phyloP scores from a whole-genome alignment of 345 rosid species.

The Cardiospermum halicacabum region DNA sequence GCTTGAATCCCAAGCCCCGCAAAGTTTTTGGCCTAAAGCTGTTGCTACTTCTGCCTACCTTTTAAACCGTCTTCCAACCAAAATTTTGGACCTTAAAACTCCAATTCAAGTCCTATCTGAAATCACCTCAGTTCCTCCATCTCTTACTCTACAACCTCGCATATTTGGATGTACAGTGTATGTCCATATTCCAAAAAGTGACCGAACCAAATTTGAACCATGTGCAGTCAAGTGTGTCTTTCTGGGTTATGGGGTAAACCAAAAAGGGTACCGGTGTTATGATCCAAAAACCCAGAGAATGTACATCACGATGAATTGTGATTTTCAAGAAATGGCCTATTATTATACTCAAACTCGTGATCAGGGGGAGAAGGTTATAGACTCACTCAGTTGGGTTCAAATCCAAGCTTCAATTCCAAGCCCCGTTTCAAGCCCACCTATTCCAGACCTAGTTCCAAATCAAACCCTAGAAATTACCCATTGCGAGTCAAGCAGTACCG shows the following conservation, averaged over 20 bases:
- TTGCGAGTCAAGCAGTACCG: no score
- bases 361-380: no score
- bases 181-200: constrained; percentile 3
- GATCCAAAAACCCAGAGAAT: neutral
- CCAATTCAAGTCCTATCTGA: neutral
- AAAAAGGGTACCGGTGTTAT: constrained; percentile 1
- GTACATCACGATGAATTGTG: neutral
- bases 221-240: neutral
- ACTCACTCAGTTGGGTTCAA: no score
- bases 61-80: neutral
- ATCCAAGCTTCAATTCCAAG: no score
- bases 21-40: neutral
- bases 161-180: neutral
- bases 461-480: no score
- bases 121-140: no score
- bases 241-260: neutral
- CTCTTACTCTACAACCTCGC: neutral
- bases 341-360: neutral
- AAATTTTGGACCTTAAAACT: neutral
- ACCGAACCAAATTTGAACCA: neutral
- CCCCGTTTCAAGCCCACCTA: no score
- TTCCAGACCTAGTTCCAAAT: no score
- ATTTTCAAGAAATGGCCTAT: neutral
- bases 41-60: neutral
- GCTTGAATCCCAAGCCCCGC: neutral